Conservation (phyloP, 2,329 filamentous ascomycete genomes). For the Thelonectria rubi region DNA sequence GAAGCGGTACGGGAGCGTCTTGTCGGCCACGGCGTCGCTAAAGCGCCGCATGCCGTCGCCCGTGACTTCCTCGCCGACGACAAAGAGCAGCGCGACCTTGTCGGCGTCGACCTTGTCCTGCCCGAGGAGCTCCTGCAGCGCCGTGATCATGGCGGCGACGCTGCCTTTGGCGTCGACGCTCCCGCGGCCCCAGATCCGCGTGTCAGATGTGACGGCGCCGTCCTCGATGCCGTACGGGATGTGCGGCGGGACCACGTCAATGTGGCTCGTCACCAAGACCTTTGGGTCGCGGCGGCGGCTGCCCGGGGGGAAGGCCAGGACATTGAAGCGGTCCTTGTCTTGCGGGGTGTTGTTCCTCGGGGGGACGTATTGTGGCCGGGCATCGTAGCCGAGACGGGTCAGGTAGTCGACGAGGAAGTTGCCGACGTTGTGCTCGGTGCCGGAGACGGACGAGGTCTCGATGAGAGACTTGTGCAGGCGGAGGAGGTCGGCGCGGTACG, state of each 20-base stretch:
- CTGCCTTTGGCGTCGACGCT: slow-evolving; percentile 76
- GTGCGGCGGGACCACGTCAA: slow-evolving; percentile 80
- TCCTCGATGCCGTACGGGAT: slow-evolving; percentile 72
- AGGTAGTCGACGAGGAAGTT: slow-evolving; percentile 75
- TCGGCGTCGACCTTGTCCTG: slow-evolving; percentile 52
- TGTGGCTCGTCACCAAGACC: slow-evolving; percentile 80
- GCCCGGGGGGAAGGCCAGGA: slow-evolving; percentile 71
- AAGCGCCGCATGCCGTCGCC: slow-evolving; percentile 82
- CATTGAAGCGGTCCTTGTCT: slow-evolving; percentile 66
- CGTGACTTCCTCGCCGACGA: slow-evolving; percentile 83
- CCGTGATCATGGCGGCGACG: slow-evolving; percentile 78
- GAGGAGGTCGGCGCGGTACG: slow-evolving; percentile 65
- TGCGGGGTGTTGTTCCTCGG: slow-evolving; percentile 44
- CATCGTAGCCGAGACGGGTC: slow-evolving; percentile 54
- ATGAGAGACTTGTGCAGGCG: slow-evolving; percentile 80
- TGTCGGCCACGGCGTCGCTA: slow-evolving; percentile 48
- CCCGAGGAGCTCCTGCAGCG: slow-evolving; percentile 65
- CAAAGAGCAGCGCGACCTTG: slow-evolving; percentile 70
- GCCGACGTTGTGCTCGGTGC: slow-evolving; percentile 74
- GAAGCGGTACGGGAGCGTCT: slow-evolving; percentile 51
- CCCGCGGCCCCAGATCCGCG: slow-evolving; percentile 75
- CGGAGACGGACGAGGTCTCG: slow-evolving; percentile 75
- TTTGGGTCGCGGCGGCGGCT: slow-evolving; percentile 58
- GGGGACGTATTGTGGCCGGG: slow-evolving; percentile 53
- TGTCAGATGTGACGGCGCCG: slow-evolving; percentile 53